Evolutionary conservation across 306 rosid genomes (phyloP), one percentile per base, ranked within the genome.

Genomic region (Vicia villosa): DNA sequence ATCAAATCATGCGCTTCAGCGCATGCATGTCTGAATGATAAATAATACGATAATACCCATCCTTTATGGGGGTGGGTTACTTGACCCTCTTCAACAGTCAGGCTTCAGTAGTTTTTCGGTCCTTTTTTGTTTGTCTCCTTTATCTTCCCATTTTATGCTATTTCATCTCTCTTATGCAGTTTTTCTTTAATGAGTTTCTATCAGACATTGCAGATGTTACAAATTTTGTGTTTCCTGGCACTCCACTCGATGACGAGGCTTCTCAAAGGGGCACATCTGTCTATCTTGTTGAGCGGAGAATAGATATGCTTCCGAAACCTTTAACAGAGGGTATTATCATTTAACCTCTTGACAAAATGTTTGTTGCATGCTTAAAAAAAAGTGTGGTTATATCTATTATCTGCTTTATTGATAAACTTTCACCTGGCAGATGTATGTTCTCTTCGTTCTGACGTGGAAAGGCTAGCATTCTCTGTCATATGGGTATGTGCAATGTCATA

Each of bases 251-350:
- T 58, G 89, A 94, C 0, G 99, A 94, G 88, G 99, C 99, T 77
- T 4, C 96, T 74, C 88, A 89, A 76, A 88, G 99, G 92, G 99
- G 99, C 41, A 94, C 99, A 74, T 94, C 99, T 38, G 92, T 87
- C 59, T 94, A 94, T 78, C 97, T 94, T 75, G 99, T 94, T 65
- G 99, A 94, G 78, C 85, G 97, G 60, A 82, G 99, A 50, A 94
- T 91, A 81, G 99, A 91, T 80, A 94, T 94, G 99, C 99, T 94
- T 83, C 99, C 99, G 0, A 94, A 94, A 75, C 92, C 97, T 83
- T 84, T 94, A 40, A 94, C 99, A 3, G 99, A 94, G 81, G 99
- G 99, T 94, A 63, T 70, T 50, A 34, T 76, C 22, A 63, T 74
- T 68, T 69, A 37, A 22, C 26, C 54, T 47, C 37, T 67, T 66